These are phyloP conservation scores for Populus simonii DNA, from an alignment of 345 rosid species.

Conservation along the genomic window DNA sequence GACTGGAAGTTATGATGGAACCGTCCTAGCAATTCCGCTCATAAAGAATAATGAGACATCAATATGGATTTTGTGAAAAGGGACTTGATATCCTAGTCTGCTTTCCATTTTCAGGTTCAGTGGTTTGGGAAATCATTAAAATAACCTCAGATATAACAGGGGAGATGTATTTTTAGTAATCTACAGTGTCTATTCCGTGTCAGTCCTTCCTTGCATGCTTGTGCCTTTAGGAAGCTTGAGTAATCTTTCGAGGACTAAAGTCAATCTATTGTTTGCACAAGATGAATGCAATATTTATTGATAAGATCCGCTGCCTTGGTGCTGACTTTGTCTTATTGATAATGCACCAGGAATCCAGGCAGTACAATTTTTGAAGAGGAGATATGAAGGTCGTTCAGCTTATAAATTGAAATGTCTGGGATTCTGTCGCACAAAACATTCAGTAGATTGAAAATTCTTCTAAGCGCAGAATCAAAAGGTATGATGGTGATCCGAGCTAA, in stretches of 20 bases:
- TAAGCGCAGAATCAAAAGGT: background rate
- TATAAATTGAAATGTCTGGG: background rate
- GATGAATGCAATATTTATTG: background rate
- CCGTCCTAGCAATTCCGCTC: background rate
- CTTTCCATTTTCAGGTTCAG: no score
- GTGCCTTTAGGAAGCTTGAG: background rate
- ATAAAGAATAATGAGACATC: background rate
- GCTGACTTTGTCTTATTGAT: background rate
- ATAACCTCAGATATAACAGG: no score
- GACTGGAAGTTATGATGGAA: slow-evolving; percentile 3
- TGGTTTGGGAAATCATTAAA: background rate
- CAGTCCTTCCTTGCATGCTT: background rate
- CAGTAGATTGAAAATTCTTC: background rate
- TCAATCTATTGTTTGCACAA: background rate
- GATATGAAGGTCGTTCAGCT: background rate
- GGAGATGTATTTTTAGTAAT: background rate
- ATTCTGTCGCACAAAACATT: background rate
- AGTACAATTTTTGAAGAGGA: background rate
- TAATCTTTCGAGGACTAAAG: background rate
- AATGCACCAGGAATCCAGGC: background rate
- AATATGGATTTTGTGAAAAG: background rate
- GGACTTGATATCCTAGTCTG: background rate
- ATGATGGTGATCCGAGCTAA: background rate
- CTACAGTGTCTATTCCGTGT: background rate
- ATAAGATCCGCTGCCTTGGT: background rate